Evolutionary conservation across 2,329 filamentous ascomycete genomes (phyloP).

Genomic region (Trichoderma sp.): DNA sequence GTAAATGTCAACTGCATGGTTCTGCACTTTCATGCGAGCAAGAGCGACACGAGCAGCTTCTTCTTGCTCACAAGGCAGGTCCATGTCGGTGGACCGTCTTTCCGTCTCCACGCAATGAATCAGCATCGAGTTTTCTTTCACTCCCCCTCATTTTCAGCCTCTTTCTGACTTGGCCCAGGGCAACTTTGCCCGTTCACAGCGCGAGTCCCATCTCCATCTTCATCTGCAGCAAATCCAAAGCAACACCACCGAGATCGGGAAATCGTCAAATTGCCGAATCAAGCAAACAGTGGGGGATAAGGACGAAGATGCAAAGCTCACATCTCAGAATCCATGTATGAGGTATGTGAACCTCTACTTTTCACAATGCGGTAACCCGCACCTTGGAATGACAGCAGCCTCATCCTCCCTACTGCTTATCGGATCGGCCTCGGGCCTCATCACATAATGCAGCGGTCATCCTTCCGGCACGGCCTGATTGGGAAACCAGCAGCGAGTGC

Average conservation of each 20-base stretch:
- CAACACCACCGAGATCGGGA: not conserved
- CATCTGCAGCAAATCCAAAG: not conserved
- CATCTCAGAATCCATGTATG: not conserved
- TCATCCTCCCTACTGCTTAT: not conserved
- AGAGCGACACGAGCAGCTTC: not conserved
- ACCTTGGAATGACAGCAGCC: not conserved
- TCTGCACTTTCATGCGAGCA: too few species aligned
- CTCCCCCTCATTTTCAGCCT: not conserved
- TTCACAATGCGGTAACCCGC: too few species aligned
- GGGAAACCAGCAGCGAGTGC: not conserved
- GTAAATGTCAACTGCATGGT: too few species aligned
- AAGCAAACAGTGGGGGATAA: not conserved
- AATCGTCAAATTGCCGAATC: not conserved
- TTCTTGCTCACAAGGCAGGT: too few species aligned
- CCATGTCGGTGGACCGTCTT: not conserved
- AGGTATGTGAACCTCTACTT: not conserved
- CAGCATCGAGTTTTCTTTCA: not conserved
- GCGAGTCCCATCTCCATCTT: not conserved
- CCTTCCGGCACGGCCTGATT: not conserved
- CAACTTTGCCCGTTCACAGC: slow-evolving; percentile 1
- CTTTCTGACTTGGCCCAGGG: not conserved
- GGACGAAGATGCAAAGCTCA: not conserved
- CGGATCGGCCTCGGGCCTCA: slow-evolving; percentile 2
- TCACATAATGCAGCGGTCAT: slow-evolving; percentile 3
- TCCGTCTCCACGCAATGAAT: not conserved